Base-by-base conservation (phyloP, 2,329 filamentous ascomycete species). In the Cadophora sp. region DNA sequence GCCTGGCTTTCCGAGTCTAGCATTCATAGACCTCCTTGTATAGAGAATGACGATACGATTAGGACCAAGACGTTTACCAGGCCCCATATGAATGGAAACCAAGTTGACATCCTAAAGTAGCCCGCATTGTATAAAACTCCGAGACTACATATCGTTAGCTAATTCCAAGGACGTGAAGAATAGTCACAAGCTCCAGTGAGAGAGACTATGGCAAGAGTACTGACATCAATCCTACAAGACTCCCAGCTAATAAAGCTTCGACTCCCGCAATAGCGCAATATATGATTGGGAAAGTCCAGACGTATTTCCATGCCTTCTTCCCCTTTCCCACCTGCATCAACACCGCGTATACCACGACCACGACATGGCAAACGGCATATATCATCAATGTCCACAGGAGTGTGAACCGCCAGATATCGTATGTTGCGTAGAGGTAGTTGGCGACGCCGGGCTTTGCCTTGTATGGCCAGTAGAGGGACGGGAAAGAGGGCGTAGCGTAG, bases 101-200 rank as follows among this genome's bases (percentile, higher is more conserved):
- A 92, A 1, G 90, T 92, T 47, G 88, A 90, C 89, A 92, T 91
- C 67, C 84, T 81, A 74, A 91, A 92, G 76, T 88, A 90, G 20
- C 90, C 90, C 1, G 87, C 83, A 76, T 88, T 85, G 74, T 91
- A 92, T 20, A 91, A 83, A 1, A 85, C 87, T 30, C 87, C 88
- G 1, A 91, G 80, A 55, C 88, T 73, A 18, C 30, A 51, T 7
- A n/a, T 48, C 53, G 4, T 55, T 36, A 65, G 61, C 55, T 18
- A 20, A 18, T 27, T 47, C 20, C 20, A 30, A 51, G 18, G 9
- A 13, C 22, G 9, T 41, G n/a, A 47, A 39, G 22, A 39, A 24
- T 59, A 30, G 18, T 8, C 16, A 60, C 48, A 5, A 14, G 33
- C 13, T 5, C 20, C n/a, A 14, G 9, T n/a, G 3, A 59, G n/a